A percentile compares a stretch with the other conserved stretches of the same genome.
Conservation (phyloP, 2,329 filamentous ascomycete species). For the Neonectria ditissima region DNA sequence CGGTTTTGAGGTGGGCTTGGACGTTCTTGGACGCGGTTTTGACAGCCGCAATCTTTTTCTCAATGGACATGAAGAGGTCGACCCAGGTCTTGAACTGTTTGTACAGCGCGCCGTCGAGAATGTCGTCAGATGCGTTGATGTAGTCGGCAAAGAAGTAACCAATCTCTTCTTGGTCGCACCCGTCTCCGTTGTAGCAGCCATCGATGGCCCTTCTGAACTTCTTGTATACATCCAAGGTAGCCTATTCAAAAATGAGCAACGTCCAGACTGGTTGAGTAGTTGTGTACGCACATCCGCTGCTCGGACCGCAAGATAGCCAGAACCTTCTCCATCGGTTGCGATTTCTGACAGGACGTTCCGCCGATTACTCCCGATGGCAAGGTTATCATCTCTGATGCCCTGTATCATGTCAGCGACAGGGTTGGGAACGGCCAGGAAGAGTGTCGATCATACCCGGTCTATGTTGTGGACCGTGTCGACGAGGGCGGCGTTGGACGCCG, state of each 20-base stretch:
- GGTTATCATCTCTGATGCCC: neutral
- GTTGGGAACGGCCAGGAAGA: neutral
- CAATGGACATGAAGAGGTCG: conserved; percentile 24
- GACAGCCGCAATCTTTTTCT: conserved; percentile 27
- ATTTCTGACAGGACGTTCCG: neutral
- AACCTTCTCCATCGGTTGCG: neutral
- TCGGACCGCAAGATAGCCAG: neutral
- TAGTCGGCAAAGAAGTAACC: neutral
- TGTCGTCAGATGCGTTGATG: neutral
- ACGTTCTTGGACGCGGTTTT: conserved; percentile 14
- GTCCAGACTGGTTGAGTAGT: neutral
- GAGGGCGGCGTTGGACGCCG: neutral
- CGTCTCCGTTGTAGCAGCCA: neutral
- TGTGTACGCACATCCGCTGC: neutral
- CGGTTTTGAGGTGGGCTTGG: conserved; percentile 19
- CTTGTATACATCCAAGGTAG: neutral
- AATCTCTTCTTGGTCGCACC: neutral
- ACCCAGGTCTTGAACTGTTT: conserved; percentile 25
- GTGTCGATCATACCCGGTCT: neutral
- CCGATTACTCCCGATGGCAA: neutral
- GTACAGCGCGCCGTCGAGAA: conserved; percentile 15
- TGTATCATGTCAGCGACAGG: neutral
- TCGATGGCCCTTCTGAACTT: neutral
- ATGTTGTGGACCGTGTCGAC: neutral
- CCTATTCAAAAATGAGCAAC: neutral